phyloP scores from a whole-genome alignment of 345 rosid genomes.

The Eucalyptus polybractea region DNA sequence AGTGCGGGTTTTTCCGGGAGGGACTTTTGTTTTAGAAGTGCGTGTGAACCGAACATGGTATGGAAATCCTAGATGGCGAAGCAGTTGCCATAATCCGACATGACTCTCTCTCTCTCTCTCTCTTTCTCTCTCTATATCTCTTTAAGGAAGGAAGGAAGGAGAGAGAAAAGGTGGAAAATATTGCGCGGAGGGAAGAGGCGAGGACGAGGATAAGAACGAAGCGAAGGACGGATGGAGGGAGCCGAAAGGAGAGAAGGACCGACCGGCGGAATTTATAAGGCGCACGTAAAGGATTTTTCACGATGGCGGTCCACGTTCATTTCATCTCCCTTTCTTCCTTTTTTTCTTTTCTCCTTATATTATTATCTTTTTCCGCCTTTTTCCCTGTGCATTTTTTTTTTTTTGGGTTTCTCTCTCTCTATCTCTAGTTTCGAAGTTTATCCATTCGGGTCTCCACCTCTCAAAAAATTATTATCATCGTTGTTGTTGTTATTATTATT shows the following conservation, averaged over 20 bases:
- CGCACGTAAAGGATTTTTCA: background rate
- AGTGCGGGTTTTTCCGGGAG: too few species aligned
- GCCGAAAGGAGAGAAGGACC: too few species aligned
- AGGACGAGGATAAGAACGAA: background rate
- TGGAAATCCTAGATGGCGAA: background rate
- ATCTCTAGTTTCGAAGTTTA: background rate
- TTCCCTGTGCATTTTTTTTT: background rate
- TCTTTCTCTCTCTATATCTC: background rate
- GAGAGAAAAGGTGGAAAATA: too few species aligned
- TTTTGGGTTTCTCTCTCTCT: background rate
- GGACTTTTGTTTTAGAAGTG: background rate
- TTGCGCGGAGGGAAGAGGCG: background rate
- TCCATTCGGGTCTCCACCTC: background rate
- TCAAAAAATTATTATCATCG: fast-evolving
- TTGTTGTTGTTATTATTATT: too few species aligned
- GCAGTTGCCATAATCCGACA: background rate
- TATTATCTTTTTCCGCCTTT: background rate
- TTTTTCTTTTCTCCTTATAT: too few species aligned
- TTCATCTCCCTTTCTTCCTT: background rate
- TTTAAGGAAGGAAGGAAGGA: background rate
- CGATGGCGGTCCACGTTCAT: background rate
- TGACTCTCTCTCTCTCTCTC: background rate
- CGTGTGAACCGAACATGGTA: background rate
- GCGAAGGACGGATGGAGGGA: background rate
- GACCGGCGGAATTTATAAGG: background rate